Conservation (phyloP, 306 rosid species). For the Ziziphus jujuba region DNA sequence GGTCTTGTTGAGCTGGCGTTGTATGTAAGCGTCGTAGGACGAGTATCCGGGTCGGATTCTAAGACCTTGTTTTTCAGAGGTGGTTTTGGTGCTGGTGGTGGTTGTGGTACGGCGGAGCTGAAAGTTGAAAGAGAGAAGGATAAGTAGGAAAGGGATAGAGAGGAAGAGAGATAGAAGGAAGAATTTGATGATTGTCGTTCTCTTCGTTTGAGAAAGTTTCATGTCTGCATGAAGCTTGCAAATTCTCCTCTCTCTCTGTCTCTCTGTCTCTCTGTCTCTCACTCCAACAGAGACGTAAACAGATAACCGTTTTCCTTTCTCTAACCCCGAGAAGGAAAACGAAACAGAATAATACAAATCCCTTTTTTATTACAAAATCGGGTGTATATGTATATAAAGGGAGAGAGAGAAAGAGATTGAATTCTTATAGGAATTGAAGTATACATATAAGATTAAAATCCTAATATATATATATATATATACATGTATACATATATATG, state of each 20-base stretch:
- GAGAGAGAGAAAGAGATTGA: too few species aligned
- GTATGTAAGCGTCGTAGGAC: constrained; percentile 71
- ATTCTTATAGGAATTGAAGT: too few species aligned
- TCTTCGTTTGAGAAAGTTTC: constrained; percentile 46
- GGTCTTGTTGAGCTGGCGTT: constrained; percentile 83
- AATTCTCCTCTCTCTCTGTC: constrained; percentile 8
- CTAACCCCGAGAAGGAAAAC: too few species aligned
- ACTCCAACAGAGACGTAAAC: too few species aligned
- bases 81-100: not conserved
- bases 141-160: constrained; percentile 32
- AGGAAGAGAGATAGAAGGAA: constrained; percentile 54
- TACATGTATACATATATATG: too few species aligned
- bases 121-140: constrained; percentile 23
- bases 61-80: constrained; percentile 26
- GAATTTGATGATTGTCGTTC: constrained; percentile 33
- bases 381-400: not conserved
- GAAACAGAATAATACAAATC: too few species aligned
- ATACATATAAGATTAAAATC: too few species aligned
- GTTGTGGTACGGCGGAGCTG: constrained; percentile 6
- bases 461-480: too few species aligned
- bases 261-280: constrained; percentile 13
- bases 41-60: constrained; percentile 85
- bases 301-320: not conserved
- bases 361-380: too few species aligned
- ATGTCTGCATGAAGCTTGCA: constrained; percentile 28